Conservation (phyloP, 129 eudicot genomes). For the Glebionis coronaria region DNA sequence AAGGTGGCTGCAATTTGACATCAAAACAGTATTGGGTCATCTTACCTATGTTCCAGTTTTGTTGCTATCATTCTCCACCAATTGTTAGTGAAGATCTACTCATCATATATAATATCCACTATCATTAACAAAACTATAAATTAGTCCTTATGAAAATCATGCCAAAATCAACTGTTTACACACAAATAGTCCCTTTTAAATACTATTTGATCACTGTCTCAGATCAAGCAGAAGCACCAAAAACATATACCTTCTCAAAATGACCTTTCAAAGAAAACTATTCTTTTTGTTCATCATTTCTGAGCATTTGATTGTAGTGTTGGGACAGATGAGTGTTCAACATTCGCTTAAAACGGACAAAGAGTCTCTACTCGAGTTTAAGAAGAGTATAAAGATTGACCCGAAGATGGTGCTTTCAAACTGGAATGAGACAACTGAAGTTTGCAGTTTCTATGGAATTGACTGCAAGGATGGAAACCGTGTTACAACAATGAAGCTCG, state of each 20-base stretch:
- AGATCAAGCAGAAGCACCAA: slow-evolving; percentile 3
- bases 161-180: slow-evolving; percentile 23
- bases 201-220: slow-evolving; percentile 21
- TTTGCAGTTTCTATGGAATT: slow-evolving; percentile 52
- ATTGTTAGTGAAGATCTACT: slow-evolving; percentile 30
- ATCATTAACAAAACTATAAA: slow-evolving; percentile 14
- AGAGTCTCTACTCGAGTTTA: slow-evolving; percentile 47
- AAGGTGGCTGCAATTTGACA: slow-evolving; percentile 26
- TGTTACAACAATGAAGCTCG: slow-evolving; percentile 34
- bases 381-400: slow-evolving; percentile 39
- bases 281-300: slow-evolving; percentile 25
- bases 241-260: slow-evolving; percentile 24
- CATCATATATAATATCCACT: slow-evolving; percentile 21
- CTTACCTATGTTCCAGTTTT: slow-evolving; percentile 27
- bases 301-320: slow-evolving; percentile 19
- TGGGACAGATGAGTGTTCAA: slow-evolving; percentile 2
- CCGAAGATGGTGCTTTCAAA: slow-evolving; percentile 45
- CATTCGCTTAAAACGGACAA: slow-evolving; percentile 42
- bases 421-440: slow-evolving; percentile 50
- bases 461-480: slow-evolving; percentile 37
- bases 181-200: slow-evolving; percentile 3
- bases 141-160: slow-evolving; percentile 29
- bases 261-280: slow-evolving; percentile 25
- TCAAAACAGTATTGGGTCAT: slow-evolving; percentile 10
- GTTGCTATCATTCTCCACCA: slow-evolving; percentile 35